phyloP scores from a whole-genome alignment of 306 rosid species.

The Malus sieversii region DNA sequence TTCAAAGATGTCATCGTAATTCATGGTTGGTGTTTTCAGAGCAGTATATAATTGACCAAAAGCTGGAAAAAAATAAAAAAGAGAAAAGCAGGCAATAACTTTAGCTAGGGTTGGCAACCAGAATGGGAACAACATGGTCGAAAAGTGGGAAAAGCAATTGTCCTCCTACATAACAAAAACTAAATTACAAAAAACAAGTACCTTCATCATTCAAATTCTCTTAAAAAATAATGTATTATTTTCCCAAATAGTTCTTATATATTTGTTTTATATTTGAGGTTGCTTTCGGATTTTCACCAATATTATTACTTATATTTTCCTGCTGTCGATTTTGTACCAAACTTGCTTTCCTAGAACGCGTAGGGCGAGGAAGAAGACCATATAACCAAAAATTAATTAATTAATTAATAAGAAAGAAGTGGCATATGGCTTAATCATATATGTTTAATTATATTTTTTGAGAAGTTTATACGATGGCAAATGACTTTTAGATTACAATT shows the following conservation, averaged over 20 bases:
- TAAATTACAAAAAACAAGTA: background rate
- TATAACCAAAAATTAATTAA: background rate
- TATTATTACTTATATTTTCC: background rate
- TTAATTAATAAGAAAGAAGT: background rate
- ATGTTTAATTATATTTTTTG: no score
- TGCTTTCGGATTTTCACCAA: background rate
- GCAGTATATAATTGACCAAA: background rate
- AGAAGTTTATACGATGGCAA: background rate
- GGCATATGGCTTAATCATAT: background rate
- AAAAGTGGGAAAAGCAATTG: background rate
- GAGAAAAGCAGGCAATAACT: background rate
- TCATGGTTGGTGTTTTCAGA: background rate
- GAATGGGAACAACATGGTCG: slow-evolving; percentile 1
- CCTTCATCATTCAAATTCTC: background rate
- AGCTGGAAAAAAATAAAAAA: background rate
- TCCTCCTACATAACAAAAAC: background rate
- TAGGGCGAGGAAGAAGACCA: background rate
- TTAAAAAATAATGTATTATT: background rate
- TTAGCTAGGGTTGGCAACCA: background rate
- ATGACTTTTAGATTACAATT: background rate
- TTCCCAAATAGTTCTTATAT: background rate
- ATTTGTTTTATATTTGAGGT: background rate
- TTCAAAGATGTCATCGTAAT: background rate
- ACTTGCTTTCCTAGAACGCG: background rate
- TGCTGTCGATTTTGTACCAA: background rate